Base-by-base conservation (phyloP, 306 rosid genomes). In the Trifolium pratense region DNA sequence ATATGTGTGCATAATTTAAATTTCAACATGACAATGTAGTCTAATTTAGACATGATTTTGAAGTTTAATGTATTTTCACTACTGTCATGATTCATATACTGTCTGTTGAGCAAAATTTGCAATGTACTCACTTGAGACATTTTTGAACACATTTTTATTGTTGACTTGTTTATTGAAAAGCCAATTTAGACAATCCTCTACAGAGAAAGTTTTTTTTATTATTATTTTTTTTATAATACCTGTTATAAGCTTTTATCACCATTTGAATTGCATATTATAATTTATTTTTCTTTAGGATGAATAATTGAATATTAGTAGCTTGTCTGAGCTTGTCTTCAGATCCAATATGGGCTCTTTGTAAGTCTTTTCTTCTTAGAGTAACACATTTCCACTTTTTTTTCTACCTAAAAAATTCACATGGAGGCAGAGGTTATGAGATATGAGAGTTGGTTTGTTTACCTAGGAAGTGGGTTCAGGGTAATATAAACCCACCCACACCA, bases 1-100 rank as follows among this genome's bases (percentile, higher is more conserved):
- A 40, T 29, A 15, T 75, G 77, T 79, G 66, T 73, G 78, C 84
- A 67, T 83, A 7, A 80, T 68, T 68, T 72, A 39, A n/a, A 45
- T 76, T 59, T 62, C 36, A 21, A 17, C 66, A 23, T 12, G n/a
- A 29, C 25, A 72, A 45, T 52, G 48, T 59, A 53, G 45, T 57
- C 62, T 58, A 45, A 68, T 76, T 76, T 66, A 21, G 59, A 15
- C 6, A 37, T 66, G 31, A 16, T 61, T 70, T 73, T 60, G 75
- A 43, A 5, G 70, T 48, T 29, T 48, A 26, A 31, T 56, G 39
- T 66, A 65, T 67, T 79, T 26, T 63, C 51, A 29, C 71, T 60
- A 13, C n/a, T 43, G 9, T 64, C 17, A 18, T 25, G n/a, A 52
- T 53, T 14, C 14, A 46, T 37, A n/a, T 26, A 18, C 37, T 21